A percentile compares a stretch with the other conserved stretches of the same genome.
Conservation (phyloP, 495 filamentous ascomycete genomes). For the Penicillium arizonense region DNA sequence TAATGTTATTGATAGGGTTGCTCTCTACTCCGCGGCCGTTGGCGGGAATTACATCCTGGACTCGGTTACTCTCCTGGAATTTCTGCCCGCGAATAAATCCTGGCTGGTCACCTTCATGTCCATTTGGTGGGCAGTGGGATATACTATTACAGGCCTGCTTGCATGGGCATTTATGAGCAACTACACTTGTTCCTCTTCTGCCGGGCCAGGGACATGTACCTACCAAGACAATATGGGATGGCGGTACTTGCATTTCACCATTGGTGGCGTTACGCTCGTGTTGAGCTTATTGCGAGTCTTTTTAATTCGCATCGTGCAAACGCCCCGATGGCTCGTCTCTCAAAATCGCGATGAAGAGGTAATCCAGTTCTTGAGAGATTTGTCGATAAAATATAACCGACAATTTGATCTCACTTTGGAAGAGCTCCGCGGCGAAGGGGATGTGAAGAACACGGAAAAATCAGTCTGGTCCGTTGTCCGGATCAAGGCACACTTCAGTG, state of each 20-base stretch:
- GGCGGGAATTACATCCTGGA: constrained; percentile 50
- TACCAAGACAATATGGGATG: constrained; percentile 32
- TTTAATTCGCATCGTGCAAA: constrained; percentile 29
- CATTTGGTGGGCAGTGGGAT: constrained; percentile 52
- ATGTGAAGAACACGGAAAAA: constrained; percentile 27
- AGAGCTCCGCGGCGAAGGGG: constrained; percentile 25
- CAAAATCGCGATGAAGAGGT: constrained; percentile 32
- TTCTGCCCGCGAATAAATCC: constrained; percentile 42
- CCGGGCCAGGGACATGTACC: constrained; percentile 13
- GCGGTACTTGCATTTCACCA: constrained; percentile 34
- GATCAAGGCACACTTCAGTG: constrained; percentile 25
- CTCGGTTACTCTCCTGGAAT: constrained; percentile 52
- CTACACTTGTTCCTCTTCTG: constrained; percentile 28
- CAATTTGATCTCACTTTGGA: constrained; percentile 21
- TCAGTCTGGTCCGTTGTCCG: constrained; percentile 30
- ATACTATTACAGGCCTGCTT: constrained; percentile 45
- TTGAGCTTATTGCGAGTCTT: constrained; percentile 19
- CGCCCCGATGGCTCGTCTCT: constrained; percentile 27
- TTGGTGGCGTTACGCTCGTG: constrained; percentile 26
- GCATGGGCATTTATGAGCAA: constrained; percentile 42
- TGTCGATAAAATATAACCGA: constrained; percentile 21
- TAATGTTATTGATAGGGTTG: too few species aligned
- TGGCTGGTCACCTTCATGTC: constrained; percentile 47
- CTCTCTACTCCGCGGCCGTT: constrained; percentile 24
- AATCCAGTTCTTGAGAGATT: constrained; percentile 12